phyloP scores from a whole-genome alignment of 768 basidiomycete species.

The Amylocystis lapponica region DNA sequence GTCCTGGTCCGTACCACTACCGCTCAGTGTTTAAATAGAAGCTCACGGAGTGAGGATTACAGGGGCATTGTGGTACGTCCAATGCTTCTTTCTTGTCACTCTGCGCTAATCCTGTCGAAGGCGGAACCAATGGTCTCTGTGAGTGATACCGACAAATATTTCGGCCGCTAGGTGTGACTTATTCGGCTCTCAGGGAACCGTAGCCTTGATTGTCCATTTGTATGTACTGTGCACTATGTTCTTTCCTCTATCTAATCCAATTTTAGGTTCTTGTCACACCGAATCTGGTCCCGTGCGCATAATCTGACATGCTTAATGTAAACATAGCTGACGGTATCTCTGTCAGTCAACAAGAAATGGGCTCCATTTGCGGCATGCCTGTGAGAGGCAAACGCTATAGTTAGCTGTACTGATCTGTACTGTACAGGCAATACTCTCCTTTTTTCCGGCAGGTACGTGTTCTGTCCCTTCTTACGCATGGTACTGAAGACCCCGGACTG shows the following conservation, averaged over 20 bases:
- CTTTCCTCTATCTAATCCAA: background rate
- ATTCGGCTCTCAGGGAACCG: background rate
- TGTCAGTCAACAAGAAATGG: background rate
- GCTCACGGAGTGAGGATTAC: no score
- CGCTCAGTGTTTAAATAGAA: background rate
- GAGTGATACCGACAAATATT: background rate
- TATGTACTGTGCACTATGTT: background rate
- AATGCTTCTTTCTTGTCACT: background rate
- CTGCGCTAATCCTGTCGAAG: background rate
- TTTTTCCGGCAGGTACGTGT: background rate
- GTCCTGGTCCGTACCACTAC: background rate
- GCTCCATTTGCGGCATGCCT: background rate
- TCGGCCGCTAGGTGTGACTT: background rate
- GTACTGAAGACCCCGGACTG: background rate
- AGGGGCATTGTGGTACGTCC: background rate
- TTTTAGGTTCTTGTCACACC: background rate
- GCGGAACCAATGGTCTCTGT: background rate
- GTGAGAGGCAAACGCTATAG: no score
- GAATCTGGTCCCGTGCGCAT: background rate
- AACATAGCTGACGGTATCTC: no score
- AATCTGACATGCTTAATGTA: background rate
- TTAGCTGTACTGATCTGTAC: background rate
- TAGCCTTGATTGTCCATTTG: slow-evolving; percentile 1
- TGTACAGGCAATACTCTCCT: background rate
- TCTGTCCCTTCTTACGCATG: background rate